Evolutionary conservation across 192 early-diverging fungal species (phyloP).

Genomic region (Spizellomyces punctatus): DNA sequence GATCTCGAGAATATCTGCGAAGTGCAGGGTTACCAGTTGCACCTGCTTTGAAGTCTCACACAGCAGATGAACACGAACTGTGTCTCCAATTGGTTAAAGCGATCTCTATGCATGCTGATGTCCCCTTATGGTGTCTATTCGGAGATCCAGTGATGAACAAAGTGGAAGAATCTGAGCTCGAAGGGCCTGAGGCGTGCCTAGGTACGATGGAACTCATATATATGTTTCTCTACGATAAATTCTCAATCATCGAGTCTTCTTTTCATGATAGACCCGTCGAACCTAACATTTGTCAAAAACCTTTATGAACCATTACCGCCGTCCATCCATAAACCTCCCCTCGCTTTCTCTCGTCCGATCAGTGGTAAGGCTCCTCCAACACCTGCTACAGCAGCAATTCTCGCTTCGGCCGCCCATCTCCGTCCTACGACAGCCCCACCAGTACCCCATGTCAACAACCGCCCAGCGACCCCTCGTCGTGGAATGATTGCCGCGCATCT

Average conservation of each 20-base stretch:
- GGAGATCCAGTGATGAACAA: slow-evolving; percentile 3
- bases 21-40: slow-evolving; percentile 13
- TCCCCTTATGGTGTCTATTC: slow-evolving; percentile 14
- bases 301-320: slow-evolving; percentile 14
- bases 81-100: slow-evolving; percentile 22
- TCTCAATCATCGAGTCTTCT: neutral
- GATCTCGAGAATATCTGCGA: slow-evolving; percentile 14
- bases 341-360: no score
- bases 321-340: neutral
- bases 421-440: neutral
- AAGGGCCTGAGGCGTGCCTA: slow-evolving; percentile 23
- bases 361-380: no score
- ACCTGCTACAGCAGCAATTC: no score
- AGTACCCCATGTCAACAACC: neutral
- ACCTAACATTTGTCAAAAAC: slow-evolving; percentile 19
- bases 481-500: slow-evolving; percentile 23
- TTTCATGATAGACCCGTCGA: slow-evolving; percentile 3
- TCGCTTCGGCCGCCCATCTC: neutral
- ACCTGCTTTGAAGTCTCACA: slow-evolving; percentile 17
- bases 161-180: neutral
- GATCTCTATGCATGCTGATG: slow-evolving; percentile 22
- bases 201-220: slow-evolving; percentile 5
- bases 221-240: neutral
- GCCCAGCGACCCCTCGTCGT: slow-evolving; percentile 14
- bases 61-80: slow-evolving; percentile 20